Conservation (phyloP, 208 protist genomes). For the Baffinella frigidus region DNA sequence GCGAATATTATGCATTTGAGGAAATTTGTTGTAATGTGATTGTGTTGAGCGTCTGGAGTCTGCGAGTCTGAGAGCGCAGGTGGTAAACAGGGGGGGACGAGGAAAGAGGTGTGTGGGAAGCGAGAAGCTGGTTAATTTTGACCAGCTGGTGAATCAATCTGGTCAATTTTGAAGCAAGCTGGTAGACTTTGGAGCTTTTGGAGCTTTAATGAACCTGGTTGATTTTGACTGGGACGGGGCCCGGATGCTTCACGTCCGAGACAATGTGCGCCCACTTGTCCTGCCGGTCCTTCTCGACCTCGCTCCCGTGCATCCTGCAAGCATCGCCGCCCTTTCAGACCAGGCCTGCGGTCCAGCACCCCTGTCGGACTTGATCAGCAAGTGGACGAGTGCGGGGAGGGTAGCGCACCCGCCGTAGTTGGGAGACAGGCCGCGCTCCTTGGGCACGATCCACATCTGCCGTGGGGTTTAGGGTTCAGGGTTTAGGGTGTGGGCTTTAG, state of each 20-base stretch:
- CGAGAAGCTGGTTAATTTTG: background rate
- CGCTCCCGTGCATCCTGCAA: background rate
- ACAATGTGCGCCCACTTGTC: conserved; percentile 60
- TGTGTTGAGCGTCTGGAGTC: too few relatives aligned
- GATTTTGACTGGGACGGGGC: conserved; percentile 13
- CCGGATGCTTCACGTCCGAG: background rate
- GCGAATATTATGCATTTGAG: too few relatives aligned
- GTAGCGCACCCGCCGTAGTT: conserved; percentile 64
- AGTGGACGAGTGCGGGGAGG: background rate
- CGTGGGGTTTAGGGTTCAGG: too few relatives aligned
- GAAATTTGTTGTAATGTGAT: too few relatives aligned
- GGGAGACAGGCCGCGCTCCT: conserved; percentile 15
- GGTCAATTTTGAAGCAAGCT: background rate
- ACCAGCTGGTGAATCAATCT: too few relatives aligned
- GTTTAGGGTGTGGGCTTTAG: too few relatives aligned
- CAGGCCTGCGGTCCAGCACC: background rate
- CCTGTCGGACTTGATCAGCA: background rate
- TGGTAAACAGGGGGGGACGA: background rate
- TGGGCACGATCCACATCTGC: conserved; percentile 68
- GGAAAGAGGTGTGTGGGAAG: background rate
- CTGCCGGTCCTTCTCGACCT: background rate
- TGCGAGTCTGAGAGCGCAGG: background rate
- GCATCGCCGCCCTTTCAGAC: background rate
- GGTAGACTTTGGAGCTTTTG: background rate
- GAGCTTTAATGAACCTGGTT: background rate